These are phyloP conservation scores for Microbotryum silenes-acaulis DNA, from an alignment of 1,284 basidiomycete species.

Conservation along the genomic window DNA sequence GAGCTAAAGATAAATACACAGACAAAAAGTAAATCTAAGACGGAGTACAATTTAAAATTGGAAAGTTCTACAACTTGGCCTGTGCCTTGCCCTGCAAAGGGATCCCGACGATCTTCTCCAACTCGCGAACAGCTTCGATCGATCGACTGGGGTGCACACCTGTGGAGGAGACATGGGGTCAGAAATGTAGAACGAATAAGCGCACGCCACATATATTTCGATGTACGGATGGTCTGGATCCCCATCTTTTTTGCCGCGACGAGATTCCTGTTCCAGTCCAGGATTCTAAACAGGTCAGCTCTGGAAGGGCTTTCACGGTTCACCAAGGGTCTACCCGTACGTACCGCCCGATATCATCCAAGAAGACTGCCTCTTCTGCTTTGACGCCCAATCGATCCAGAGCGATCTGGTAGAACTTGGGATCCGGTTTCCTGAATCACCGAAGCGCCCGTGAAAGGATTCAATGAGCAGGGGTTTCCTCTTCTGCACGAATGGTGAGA, in stretches of 20 bases:
- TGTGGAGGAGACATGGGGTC: neutral
- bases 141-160: constrained; percentile 14
- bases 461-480: neutral
- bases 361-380: constrained; percentile 39
- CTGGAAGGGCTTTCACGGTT: neutral
- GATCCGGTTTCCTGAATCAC: constrained; percentile 40
- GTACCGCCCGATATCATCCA: constrained; percentile 40
- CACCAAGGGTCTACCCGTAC: neutral
- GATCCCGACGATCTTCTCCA: constrained; percentile 13
- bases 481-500: neutral
- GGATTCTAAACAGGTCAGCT: neutral
- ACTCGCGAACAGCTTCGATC: constrained; percentile 11
- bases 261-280: constrained; percentile 32
- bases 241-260: constrained; percentile 39
- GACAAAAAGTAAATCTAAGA: no score
- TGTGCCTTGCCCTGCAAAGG: neutral
- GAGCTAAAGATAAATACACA: no score
- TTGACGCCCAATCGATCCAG: constrained; percentile 35
- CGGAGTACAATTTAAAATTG: no score
- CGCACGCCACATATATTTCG: neutral
- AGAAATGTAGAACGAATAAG: neutral
- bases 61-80: constrained; percentile 15
- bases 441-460: neutral
- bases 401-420: constrained; percentile 39
- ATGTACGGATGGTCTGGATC: constrained; percentile 41